Evolutionary conservation across 2,329 filamentous ascomycete species (phyloP).

Genomic region (Monilinia polystroma): DNA sequence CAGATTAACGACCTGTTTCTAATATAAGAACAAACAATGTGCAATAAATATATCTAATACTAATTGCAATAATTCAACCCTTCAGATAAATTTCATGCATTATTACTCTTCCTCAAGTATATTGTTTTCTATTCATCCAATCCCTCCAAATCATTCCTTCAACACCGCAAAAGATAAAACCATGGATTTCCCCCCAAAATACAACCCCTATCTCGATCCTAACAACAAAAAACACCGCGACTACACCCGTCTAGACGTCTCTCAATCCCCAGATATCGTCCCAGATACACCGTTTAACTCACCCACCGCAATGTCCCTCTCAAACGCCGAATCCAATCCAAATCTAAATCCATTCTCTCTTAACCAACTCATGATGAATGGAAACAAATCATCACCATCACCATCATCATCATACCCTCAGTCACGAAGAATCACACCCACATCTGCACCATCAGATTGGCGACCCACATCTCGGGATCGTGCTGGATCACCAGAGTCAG

Average conservation of each 20-base stretch:
- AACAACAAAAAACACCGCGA: constrained; percentile 15
- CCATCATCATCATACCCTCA: not conserved
- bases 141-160: not conserved
- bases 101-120: not conserved
- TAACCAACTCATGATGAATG: constrained; percentile 21
- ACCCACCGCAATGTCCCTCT: constrained; percentile 13
- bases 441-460: constrained; percentile 15
- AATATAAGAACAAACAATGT: constrained; percentile 1
- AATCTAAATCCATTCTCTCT: constrained; percentile 8
- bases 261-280: constrained; percentile 14
- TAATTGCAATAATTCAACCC: not conserved
- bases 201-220: constrained; percentile 18
- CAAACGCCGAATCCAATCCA: not conserved
- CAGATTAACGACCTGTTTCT: not conserved
- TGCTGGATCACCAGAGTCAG: not conserved
- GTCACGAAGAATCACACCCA: constrained; percentile 4
- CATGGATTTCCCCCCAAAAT: constrained; percentile 17
- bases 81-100: not conserved
- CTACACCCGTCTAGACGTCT: constrained; percentile 14
- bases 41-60: constrained; percentile 6
- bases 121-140: not conserved
- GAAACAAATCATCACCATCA: not conserved
- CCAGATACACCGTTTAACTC: constrained; percentile 22
- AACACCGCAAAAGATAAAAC: not conserved
- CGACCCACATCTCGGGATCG: not conserved